Evolutionary conservation across 257 asterid genomes (phyloP), one percentile per base, ranked within the genome.

Genomic region (Nicotiana sylvestris): DNA sequence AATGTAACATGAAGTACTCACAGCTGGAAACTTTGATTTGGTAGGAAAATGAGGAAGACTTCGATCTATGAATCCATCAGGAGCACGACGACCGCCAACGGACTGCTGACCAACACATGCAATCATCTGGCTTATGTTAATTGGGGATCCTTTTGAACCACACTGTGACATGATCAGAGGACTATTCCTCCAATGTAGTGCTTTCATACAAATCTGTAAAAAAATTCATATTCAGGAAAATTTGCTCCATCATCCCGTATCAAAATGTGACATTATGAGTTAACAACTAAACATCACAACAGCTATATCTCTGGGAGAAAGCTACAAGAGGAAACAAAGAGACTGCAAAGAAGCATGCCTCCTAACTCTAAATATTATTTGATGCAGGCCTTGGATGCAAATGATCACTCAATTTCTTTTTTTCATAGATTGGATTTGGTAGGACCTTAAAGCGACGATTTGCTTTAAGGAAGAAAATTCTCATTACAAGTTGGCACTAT

Each of bases 121-220:
- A 89, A 94, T 87, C 99, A 96, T 96, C 95, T 96, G 99, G 89
- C 98, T 90, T 84, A 96, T 94, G 86, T 96, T 96, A 82, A 93
- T 92, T 25, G 94, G 97, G 85, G 98, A 94, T 85, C 99, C 99
- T 89, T 96, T 96, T 83, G 99, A 96, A 86, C 99, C 99, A 91
- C 99, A 96, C 64, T 92, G 97, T 39, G 98, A 94, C 99, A 96
- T 96, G 68, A 96, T 96, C 39, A 96, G 85, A 81, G 99, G 98
- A 85, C 98, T 94, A 83, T 96, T 96, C 93, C 98, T 92, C 99
- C 99, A 96, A 82, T 92, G 81, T 69, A 93, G 89, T 84, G 91
- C 89, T 33, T 64, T 81, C 97, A 94, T 90, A 85, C 98, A 94
- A 65, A 90, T 97, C 99, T 96, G 86, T 67, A 80, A 83, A 85